Evolutionary conservation across 352 stramenopile genomes (phyloP).

Genomic region (Pythium diclinum): DNA sequence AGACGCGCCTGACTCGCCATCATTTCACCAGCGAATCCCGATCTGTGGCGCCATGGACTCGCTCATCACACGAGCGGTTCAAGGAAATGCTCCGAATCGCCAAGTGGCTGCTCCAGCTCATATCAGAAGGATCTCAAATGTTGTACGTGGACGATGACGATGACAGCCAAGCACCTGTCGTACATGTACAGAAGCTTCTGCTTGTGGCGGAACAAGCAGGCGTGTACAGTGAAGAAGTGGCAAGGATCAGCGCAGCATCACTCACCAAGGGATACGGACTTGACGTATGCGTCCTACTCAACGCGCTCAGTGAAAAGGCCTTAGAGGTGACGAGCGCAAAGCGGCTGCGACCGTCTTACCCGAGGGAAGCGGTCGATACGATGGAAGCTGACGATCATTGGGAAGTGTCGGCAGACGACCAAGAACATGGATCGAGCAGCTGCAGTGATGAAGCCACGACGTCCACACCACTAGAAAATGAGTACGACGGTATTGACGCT

Average conservation of each 20-base stretch:
- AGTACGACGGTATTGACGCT: constrained; percentile 4
- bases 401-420: constrained; percentile 41
- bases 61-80: constrained; percentile 38
- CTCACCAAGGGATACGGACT: constrained; percentile 41
- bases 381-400: constrained; percentile 41
- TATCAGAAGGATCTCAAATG: neutral
- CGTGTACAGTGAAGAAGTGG: constrained; percentile 30
- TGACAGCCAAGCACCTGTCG: constrained; percentile 25
- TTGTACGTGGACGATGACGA: constrained; percentile 13
- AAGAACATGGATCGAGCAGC: constrained; percentile 7
- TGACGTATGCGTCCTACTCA: constrained; percentile 54
- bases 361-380: constrained; percentile 40
- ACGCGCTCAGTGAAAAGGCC: constrained; percentile 40
- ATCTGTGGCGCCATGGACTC: constrained; percentile 13
- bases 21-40: constrained; percentile 45
- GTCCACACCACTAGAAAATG: constrained; percentile 14
- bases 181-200: constrained; percentile 46
- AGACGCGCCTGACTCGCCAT: constrained; percentile 38
- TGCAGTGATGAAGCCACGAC: constrained; percentile 20
- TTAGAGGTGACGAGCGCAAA: constrained; percentile 25
- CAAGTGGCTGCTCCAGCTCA: constrained; percentile 40
- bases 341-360: constrained; percentile 31
- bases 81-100: constrained; percentile 44
- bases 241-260: constrained; percentile 36
- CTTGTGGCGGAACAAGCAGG: constrained; percentile 45